These are phyloP conservation scores for Hymenoscyphus scutula DNA, from an alignment of 2,329 filamentous ascomycete genomes.

Conservation along the genomic window DNA sequence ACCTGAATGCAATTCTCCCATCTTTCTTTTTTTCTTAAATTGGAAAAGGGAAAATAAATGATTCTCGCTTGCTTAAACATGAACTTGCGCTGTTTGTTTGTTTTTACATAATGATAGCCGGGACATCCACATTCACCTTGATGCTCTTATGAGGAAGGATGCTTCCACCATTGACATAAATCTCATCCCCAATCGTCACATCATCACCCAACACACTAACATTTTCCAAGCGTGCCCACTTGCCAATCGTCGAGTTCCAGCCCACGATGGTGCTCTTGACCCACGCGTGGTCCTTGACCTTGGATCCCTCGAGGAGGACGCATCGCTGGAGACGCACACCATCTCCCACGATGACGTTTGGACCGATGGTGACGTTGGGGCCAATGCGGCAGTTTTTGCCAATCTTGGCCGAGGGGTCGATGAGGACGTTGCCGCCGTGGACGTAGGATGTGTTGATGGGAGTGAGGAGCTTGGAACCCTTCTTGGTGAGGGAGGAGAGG, in stretches of 20 bases:
- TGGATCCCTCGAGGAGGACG: slow-evolving; percentile 82
- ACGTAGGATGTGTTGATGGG: slow-evolving; percentile 74
- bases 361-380: slow-evolving; percentile 94
- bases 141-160: slow-evolving; percentile 98
- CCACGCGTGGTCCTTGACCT: slow-evolving; percentile 98
- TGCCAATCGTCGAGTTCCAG: slow-evolving; percentile 95
- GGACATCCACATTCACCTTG: slow-evolving; percentile 91
- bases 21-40: neutral
- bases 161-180: slow-evolving; percentile 96
- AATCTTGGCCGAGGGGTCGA: slow-evolving; percentile 91
- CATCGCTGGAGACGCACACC: slow-evolving; percentile 92
- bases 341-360: slow-evolving; percentile 87
- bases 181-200: slow-evolving; percentile 95
- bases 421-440: slow-evolving; percentile 91
- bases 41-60: neutral
- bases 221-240: slow-evolving; percentile 96
- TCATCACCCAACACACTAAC: slow-evolving; percentile 97
- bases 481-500: slow-evolving; percentile 88
- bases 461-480: slow-evolving; percentile 79
- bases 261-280: slow-evolving; percentile 98
- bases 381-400: slow-evolving; percentile 98
- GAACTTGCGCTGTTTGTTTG: neutral
- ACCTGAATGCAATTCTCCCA: too few species aligned
- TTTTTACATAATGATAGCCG: slow-evolving; percentile 65
- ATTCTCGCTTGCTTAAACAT: neutral